phyloP scores from a whole-genome alignment of 495 filamentous ascomycete genomes.

The Xylaria flabelliformis region DNA sequence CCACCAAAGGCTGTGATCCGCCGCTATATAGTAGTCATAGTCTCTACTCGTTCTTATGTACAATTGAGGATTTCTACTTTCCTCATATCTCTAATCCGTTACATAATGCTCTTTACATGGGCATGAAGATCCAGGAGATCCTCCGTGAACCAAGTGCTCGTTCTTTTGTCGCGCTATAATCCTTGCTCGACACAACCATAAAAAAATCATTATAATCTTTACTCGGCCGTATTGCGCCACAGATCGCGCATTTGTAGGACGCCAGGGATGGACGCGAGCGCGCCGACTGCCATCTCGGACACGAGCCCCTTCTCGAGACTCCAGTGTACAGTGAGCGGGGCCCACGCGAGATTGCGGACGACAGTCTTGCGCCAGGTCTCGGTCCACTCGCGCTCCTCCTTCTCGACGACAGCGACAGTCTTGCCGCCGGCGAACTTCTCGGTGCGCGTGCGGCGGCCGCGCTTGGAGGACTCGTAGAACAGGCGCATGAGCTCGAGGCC shows the following conservation, averaged over 20 bases:
- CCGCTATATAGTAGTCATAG: not conserved
- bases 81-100: not conserved
- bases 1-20: not conserved
- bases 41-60: slow-evolving; percentile 14
- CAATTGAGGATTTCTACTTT: not conserved
- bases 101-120: not conserved
- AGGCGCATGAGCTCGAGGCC: slow-evolving; percentile 75
- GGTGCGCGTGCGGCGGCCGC: slow-evolving; percentile 33
- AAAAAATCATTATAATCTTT: not conserved
- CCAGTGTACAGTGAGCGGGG: slow-evolving; percentile 77
- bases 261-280: slow-evolving; percentile 70
- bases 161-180: not conserved
- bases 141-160: not conserved
- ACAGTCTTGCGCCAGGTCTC: slow-evolving; percentile 54
- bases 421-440: slow-evolving; percentile 47
- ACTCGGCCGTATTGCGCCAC: slow-evolving; percentile 59
- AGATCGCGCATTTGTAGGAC: slow-evolving; percentile 69
- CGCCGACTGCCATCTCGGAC: slow-evolving; percentile 63
- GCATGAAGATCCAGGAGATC: not conserved
- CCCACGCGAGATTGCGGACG: slow-evolving; percentile 59
- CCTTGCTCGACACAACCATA: not conserved
- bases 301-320: slow-evolving; percentile 72
- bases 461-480: slow-evolving; percentile 48
- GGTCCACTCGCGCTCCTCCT: slow-evolving; percentile 52
- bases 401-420: slow-evolving; percentile 43